Base-by-base conservation (phyloP, 352 stramenopile species). In the Thraustochytrium striatum region DNA sequence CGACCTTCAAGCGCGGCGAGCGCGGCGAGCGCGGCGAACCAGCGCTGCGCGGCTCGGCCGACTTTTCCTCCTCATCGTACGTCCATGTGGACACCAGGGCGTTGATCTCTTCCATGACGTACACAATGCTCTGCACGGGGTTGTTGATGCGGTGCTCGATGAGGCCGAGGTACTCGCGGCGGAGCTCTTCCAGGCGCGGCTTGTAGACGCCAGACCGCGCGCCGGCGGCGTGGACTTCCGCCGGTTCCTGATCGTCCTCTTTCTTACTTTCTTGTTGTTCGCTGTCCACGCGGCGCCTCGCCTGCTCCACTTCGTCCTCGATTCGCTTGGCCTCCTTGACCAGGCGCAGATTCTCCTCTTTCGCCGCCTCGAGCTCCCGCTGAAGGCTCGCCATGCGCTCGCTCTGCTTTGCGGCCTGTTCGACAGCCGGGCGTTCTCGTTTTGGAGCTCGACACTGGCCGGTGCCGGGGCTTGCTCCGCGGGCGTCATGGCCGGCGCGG, bases 61-160 rank as follows among this genome's bases (percentile, higher is more conserved):
- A 73, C 3, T 70, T 38, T 7, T 16, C 0, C 35, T 70, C 59
- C 33, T 33, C 50, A 1, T 70, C 59, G 59, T n/a, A n/a, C 0
- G 44, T 61, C 65, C 65, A 75, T 39, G 58, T 30, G 33, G 43
- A 30, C 28, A 75, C 52, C 9, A 75, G 44, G 16, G 32, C 65
- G 25, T 39, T 25, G 32, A 75, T 58, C 30, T 30, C 65, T 43
- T 75, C 65, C 21, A 75, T n/a, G 16, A 38, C 43, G 28, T 61
- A 38, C 11, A 75, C 50, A 28, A 75, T 61, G 35, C 65, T 43
- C 52, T 75, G 65, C 44, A 75, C 65, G 3, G 65, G 65, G 65
- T 75, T 75, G 52, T 75, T 75, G 35, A 75, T 25, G 21, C 43
- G 28, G 50, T 75, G 65, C 65, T 75, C 65, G 0, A 75, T 38